Evolutionary conservation across 1,139 yeast species (phyloP), one percentile per base, ranked within the genome.

Genomic region (Diutina pseudorugosa): DNA sequence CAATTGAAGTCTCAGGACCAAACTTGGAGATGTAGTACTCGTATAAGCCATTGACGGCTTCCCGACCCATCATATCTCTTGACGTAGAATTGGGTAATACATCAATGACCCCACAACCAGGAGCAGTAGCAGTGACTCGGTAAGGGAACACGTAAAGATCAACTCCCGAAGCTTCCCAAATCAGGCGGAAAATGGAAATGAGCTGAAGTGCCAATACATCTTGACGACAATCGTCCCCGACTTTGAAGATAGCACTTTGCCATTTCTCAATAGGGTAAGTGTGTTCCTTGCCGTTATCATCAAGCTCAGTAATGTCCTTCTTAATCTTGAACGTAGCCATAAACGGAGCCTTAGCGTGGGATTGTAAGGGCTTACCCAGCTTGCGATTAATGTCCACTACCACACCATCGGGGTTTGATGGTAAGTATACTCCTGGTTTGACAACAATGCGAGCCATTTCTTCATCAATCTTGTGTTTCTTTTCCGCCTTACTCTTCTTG

Each of bases 21-120:
- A 89, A 91, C 65, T 91, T 94, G 57, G 95, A 83, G 51, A 83
- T 80, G 67, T 85, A 94, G 68, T 93, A 94, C 65, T 93, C 96
- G 65, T 89, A 90, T 54, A 94, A 75, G 5, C 98, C 98, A 66
- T 94, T 94, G 44, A 94, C 98, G 0, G 98, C 98, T 65, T 94
- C 98, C 63, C 99, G 82, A 48, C 99, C 99, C 56, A 94, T 77
- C 98, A 94, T 91, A 69, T 94, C 99, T 70, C 99, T 83, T 50
- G 96, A 88, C 27, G 90, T 84, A 14, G 97, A 83, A 65, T 91
- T 88, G 40, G 98, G 98, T 58, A 94, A 76, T 42, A 94, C 98
- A 65, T 94, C 99, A 71, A 94, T 93, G 49, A 94, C 95, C 67
- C 99, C 99, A 71, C 98, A 90, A 1, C 99, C 98, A 1, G 98